Base-by-base conservation (phyloP, 768 basidiomycete genomes). In the Rhizopogon rudus region DNA sequence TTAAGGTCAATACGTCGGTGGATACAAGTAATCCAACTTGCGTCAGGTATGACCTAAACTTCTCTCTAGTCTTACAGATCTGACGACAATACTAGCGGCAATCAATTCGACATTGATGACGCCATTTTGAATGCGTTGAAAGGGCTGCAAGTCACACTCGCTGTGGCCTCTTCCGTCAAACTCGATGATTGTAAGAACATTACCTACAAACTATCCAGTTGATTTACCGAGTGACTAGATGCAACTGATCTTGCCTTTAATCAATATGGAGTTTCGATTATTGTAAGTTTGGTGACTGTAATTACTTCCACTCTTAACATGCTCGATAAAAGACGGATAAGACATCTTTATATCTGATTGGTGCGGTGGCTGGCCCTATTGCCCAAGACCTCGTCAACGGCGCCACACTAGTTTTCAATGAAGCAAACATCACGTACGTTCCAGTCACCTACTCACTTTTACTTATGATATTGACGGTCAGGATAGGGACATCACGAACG, bases 351-450 rank as follows among this genome's bases (percentile, higher is more conserved):
- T 87, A 80, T 68, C 75, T 88, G 49, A 83, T 88, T 40, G 84
- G 86, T n/a, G 84, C 81, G 3, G 84, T 88, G 31, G 83, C 86
- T 41, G 82, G 77, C 16, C 84, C 87, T 13, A 71, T 85, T 29
- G 79, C 83, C 2, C 87, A 88, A 66, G 72, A 76, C 60, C 75
- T 90, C 14, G 86, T 89, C 25, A 77, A 83, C 45, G 74, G 73
- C 17, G 75, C 87, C 0, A 58, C 73, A 5, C 64, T 89, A 48
- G 70, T 73, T 7, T 88, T 88, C 65, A 74, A 63, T 31, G 71
- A 75, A 44, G 87, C 82, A 2, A 80, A 82, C 53, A 84, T 89
- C 61, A 81, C 77, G 79, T 80, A 63, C 3, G 75, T 51, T 22
- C 20, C 7, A 22, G 12, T 22, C 16, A 13, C 8, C 42, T 31